These are phyloP conservation scores for Penicillium sp. DNA, from an alignment of 2,329 filamentous ascomycete species.

Conservation along the genomic window DNA sequence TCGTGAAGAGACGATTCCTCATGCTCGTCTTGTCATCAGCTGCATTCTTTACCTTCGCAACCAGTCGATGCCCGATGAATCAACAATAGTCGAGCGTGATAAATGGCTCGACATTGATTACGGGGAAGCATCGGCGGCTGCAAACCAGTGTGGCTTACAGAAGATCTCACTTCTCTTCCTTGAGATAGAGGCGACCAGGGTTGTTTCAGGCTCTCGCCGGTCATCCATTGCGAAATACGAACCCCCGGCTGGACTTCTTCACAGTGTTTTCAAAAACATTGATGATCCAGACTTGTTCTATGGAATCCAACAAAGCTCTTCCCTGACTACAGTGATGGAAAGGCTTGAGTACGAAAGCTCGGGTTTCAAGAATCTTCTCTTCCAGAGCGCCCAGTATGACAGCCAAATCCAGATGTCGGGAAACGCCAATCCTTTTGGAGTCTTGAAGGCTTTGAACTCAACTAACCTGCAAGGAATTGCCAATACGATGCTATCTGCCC, in stretches of 20 bases:
- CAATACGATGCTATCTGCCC: slow-evolving; percentile 68
- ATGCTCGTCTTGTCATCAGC: slow-evolving; percentile 70
- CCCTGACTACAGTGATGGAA: slow-evolving; percentile 71
- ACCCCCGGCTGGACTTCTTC: slow-evolving; percentile 65
- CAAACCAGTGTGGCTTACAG: slow-evolving; percentile 75
- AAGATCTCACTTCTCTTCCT: slow-evolving; percentile 81
- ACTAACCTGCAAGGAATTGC: slow-evolving; percentile 85
- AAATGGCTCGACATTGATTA: slow-evolving; percentile 86
- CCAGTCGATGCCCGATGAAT: slow-evolving; percentile 70
- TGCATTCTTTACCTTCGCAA: slow-evolving; percentile 84
- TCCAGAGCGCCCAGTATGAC: slow-evolving; percentile 87
- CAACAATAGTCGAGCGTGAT: slow-evolving; percentile 72
- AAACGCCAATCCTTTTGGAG: slow-evolving; percentile 61
- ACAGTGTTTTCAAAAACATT: slow-evolving; percentile 84
- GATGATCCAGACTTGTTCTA: slow-evolving; percentile 97
- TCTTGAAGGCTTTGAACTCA: slow-evolving; percentile 73
- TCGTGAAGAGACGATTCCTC: slow-evolving; percentile 51
- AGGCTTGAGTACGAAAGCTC: slow-evolving; percentile 87
- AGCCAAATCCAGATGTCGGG: slow-evolving; percentile 67
- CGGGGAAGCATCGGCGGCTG: slow-evolving; percentile 65
- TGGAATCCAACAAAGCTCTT: slow-evolving; percentile 75
- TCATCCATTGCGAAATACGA: slow-evolving; percentile 58
- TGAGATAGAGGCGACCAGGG: slow-evolving; percentile 65
- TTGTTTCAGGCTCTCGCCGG: slow-evolving; percentile 59
- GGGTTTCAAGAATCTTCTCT: slow-evolving; percentile 80